A percentile compares a stretch with the other conserved stretches of the same genome.
phyloP scores from a whole-genome alignment of 2,329 filamentous ascomycete genomes.

The Hirsutella minnesotensis region DNA sequence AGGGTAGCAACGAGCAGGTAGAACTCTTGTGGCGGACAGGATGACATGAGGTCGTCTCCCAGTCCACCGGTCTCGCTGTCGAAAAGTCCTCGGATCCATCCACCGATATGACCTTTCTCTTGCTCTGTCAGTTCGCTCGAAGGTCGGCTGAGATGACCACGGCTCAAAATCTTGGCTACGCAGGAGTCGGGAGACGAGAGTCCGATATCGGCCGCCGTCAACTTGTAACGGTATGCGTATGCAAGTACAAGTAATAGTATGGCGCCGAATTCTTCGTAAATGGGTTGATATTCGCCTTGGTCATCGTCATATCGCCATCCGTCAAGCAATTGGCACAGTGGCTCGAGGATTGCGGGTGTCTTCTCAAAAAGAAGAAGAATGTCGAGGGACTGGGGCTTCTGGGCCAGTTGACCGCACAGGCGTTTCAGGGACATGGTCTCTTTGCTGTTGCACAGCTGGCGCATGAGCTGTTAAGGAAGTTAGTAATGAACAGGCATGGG shows the following conservation, averaged over 20 bases:
- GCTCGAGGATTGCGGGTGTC: slow-evolving; percentile 55
- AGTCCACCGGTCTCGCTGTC: slow-evolving; percentile 62
- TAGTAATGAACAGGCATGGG: neutral
- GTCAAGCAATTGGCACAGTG: slow-evolving; percentile 64
- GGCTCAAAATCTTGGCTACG: slow-evolving; percentile 51
- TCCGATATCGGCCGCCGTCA: slow-evolving; percentile 54
- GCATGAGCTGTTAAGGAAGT: slow-evolving; percentile 40
- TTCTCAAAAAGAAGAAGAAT: slow-evolving; percentile 67
- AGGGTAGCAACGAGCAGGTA: slow-evolving; percentile 67
- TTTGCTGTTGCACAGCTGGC: slow-evolving; percentile 56
- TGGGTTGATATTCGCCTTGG: slow-evolving; percentile 71
- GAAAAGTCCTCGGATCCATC: slow-evolving; percentile 70
- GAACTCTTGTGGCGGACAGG: slow-evolving; percentile 72
- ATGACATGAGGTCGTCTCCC: slow-evolving; percentile 69
- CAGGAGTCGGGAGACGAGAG: slow-evolving; percentile 49
- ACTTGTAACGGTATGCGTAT: slow-evolving; percentile 63
- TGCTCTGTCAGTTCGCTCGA: slow-evolving; percentile 50
- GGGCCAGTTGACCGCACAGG: slow-evolving; percentile 60
- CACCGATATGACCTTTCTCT: slow-evolving; percentile 54
- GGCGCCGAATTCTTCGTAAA: slow-evolving; percentile 77
- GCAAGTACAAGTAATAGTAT: slow-evolving; percentile 63
- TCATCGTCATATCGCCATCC: slow-evolving; percentile 75
- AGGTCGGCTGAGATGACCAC: slow-evolving; percentile 43
- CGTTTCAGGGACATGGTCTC: slow-evolving; percentile 73
- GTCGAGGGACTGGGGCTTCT: slow-evolving; percentile 60